A percentile compares a stretch with the other conserved stretches of the same genome.
Conservation (phyloP, 805 yeast genomes). For the Saccharomyces paradoxus region DNA sequence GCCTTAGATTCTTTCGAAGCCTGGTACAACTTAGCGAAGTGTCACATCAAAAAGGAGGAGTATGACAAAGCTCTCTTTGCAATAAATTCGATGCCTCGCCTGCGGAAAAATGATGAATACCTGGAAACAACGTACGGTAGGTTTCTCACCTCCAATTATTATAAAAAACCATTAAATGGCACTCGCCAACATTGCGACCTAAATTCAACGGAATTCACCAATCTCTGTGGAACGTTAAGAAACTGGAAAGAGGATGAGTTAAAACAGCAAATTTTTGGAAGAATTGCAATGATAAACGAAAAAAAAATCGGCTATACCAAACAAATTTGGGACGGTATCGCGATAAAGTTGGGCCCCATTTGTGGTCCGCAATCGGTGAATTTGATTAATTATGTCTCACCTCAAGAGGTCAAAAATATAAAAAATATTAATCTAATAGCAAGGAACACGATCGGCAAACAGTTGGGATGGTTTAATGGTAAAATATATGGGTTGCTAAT, state of each 20-base stretch:
- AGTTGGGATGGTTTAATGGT: slow-evolving; percentile 21
- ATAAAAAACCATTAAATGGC: slow-evolving; percentile 20
- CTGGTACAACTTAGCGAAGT: slow-evolving; percentile 24
- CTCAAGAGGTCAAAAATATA: slow-evolving; percentile 23
- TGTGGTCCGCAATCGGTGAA: slow-evolving; percentile 28
- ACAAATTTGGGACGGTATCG: slow-evolving; percentile 21
- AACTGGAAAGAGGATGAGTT: slow-evolving; percentile 21
- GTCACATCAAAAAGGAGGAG: slow-evolving; percentile 19
- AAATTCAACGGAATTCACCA: slow-evolving; percentile 21
- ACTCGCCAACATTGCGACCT: slow-evolving; percentile 10
- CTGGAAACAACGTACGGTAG: slow-evolving; percentile 16
- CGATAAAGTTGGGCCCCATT: slow-evolving; percentile 24
- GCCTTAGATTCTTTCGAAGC: slow-evolving; percentile 27
- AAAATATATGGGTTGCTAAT: slow-evolving; percentile 65
- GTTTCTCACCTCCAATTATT: slow-evolving; percentile 12
- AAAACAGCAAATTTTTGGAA: slow-evolving; percentile 21
- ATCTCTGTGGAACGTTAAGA: slow-evolving; percentile 17
- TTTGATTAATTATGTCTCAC: slow-evolving; percentile 25
- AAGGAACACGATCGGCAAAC: slow-evolving; percentile 25
- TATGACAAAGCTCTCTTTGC: slow-evolving; percentile 23
- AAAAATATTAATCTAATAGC: slow-evolving; percentile 19
- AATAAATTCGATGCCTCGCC: slow-evolving; percentile 28
- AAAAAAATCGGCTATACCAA: slow-evolving; percentile 17
- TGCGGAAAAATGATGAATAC: slow-evolving; percentile 17
- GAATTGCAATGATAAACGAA: slow-evolving; percentile 27